These are phyloP conservation scores for Tulasnella sp. DNA, from an alignment of 768 basidiomycete genomes.

Conservation along the genomic window DNA sequence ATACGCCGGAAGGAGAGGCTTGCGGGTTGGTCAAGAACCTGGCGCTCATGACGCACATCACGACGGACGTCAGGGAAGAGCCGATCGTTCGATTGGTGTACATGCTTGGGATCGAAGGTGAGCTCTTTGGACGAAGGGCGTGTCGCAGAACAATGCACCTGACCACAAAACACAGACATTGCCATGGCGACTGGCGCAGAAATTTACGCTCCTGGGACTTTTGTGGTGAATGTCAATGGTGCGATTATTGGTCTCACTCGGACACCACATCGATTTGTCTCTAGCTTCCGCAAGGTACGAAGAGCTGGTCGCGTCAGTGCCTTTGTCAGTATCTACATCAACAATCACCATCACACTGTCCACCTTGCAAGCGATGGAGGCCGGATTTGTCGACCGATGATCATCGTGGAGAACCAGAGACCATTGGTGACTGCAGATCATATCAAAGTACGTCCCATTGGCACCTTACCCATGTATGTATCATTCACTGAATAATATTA, in stretches of 20 bases:
- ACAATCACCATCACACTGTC: slow-evolving; percentile 87
- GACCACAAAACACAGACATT: slow-evolving; percentile 50
- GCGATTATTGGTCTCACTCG: slow-evolving; percentile 89
- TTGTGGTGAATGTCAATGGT: slow-evolving; percentile 95
- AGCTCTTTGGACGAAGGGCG: slow-evolving; percentile 19
- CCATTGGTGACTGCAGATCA: slow-evolving; percentile 74
- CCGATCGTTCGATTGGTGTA: slow-evolving; percentile 82
- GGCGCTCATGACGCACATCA: slow-evolving; percentile 99
- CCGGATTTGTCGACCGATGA: slow-evolving; percentile 93
- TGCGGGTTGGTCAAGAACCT: slow-evolving; percentile 98
- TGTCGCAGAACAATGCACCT: neutral
- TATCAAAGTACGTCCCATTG: slow-evolving; percentile 45
- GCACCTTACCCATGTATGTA: neutral
- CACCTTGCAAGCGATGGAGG: slow-evolving; percentile 97
- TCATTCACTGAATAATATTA: neutral
- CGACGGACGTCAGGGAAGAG: slow-evolving; percentile 94
- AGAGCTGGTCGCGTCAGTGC: slow-evolving; percentile 88
- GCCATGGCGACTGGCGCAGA: slow-evolving; percentile 85
- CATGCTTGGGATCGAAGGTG: slow-evolving; percentile 96
- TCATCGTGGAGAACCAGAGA: slow-evolving; percentile 79
- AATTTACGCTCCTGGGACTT: slow-evolving; percentile 87
- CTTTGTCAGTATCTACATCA: slow-evolving; percentile 93
- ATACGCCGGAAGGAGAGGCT: slow-evolving; percentile 99
- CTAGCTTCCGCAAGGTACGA: slow-evolving; percentile 83
- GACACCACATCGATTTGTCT: slow-evolving; percentile 72